phyloP scores from a whole-genome alignment of 2,329 filamentous ascomycete genomes.

The Davidsoniella eucalypti region DNA sequence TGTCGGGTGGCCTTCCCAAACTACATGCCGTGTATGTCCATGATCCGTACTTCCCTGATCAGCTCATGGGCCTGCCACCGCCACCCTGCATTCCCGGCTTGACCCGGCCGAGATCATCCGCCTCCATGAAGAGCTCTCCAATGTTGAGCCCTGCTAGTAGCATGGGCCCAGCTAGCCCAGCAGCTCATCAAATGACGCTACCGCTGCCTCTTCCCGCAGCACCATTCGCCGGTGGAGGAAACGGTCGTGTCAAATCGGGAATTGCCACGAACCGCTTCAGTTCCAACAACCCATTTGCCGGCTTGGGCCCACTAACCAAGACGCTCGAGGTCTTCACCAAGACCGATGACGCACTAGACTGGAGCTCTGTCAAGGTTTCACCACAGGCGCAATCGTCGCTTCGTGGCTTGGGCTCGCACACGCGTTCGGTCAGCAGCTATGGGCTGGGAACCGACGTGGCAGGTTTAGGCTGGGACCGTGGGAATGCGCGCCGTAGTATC shows the following conservation, averaged over 20 bases:
- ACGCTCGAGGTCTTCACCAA: conserved; percentile 45
- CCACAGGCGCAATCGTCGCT: conserved; percentile 17
- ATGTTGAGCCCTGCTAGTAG: conserved; percentile 9
- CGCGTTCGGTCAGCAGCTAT: conserved; percentile 38
- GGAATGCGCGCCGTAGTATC: conserved; percentile 36
- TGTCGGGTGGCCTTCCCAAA: conserved; percentile 56
- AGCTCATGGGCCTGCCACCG: conserved; percentile 52
- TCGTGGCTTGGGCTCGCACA: conserved; percentile 6
- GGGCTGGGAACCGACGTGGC: conserved; percentile 37
- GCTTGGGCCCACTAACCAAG: conserved; percentile 27
- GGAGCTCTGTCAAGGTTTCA: conserved; percentile 38
- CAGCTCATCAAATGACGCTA: conserved; percentile 14
- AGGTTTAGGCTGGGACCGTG: conserved; percentile 32
- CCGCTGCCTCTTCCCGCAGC: conserved; percentile 14
- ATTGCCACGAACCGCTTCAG: conserved; percentile 29
- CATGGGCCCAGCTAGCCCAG: conserved; percentile 17
- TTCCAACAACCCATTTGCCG: conserved; percentile 43
- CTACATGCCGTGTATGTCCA: conserved; percentile 70
- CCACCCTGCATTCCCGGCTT: conserved; percentile 41
- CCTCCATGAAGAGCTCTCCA: conserved; percentile 14
- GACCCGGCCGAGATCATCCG: conserved; percentile 22
- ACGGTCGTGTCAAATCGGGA: conserved; percentile 14
- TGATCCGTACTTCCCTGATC: conserved; percentile 67
- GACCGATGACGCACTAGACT: conserved; percentile 39
- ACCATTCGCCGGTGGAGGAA: conserved; percentile 14